Percentiles rank a stretch among this genome's conserved stretches.
Evolutionary conservation across 345 rosid genomes (phyloP).

Genomic region (Lepidium africanum): DNA sequence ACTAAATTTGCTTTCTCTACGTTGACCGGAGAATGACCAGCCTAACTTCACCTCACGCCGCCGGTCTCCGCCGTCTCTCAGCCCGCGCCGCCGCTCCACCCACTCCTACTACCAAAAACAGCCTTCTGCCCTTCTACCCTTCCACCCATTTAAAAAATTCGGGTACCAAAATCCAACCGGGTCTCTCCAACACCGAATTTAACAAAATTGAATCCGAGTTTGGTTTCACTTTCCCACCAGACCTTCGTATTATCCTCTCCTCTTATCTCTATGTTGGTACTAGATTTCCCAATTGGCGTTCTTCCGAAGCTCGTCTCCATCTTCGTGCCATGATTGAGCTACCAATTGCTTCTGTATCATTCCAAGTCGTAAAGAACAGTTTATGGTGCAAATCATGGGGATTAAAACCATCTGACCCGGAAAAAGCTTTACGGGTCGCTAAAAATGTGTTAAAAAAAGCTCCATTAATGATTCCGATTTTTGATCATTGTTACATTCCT

Average conservation of each 20-base stretch:
- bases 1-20: no score
- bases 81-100: slow-evolving; percentile 77
- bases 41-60: slow-evolving; percentile 62
- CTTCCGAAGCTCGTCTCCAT: slow-evolving; percentile 52
- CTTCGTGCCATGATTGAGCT: slow-evolving; percentile 70
- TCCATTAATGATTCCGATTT: slow-evolving; percentile 69
- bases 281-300: slow-evolving; percentile 83
- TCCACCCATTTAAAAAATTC: slow-evolving; percentile 56
- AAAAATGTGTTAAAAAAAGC: slow-evolving; percentile 66
- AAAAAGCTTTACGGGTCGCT: slow-evolving; percentile 64
- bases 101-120: slow-evolving; percentile 38
- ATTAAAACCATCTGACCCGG: slow-evolving; percentile 63
- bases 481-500: slow-evolving; percentile 80
- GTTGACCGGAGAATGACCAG: slow-evolving; percentile 74
- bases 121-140: slow-evolving; percentile 50
- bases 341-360: slow-evolving; percentile 69
- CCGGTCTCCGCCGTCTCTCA: slow-evolving; percentile 86
- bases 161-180: slow-evolving; percentile 59
- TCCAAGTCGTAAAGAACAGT: slow-evolving; percentile 69
- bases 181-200: slow-evolving; percentile 66
- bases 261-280: slow-evolving; percentile 63
- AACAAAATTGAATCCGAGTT: slow-evolving; percentile 74
- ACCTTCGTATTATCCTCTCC: slow-evolving; percentile 65
- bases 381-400: slow-evolving; percentile 87
- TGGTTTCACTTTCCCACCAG: slow-evolving; percentile 78